A percentile compares a stretch with the other conserved stretches of the same genome.
These are phyloP conservation scores for Aurantiochytrium sp. DNA, from an alignment of 108 stramenopile genomes.

Conservation along the genomic window DNA sequence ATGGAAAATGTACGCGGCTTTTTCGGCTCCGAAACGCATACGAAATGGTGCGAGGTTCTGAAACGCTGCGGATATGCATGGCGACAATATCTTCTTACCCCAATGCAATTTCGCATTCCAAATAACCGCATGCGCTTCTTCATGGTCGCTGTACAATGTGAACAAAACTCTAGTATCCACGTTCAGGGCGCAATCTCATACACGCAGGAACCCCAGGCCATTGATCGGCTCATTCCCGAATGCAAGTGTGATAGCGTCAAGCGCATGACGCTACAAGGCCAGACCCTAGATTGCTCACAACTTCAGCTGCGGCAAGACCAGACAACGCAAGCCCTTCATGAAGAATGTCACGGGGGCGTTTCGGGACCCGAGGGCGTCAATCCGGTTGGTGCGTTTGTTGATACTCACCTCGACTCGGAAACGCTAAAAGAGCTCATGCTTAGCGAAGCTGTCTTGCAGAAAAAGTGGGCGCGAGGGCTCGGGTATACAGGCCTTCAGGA, in stretches of 20 bases:
- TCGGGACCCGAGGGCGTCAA: neutral
- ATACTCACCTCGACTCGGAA: neutral
- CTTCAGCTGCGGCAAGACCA: neutral
- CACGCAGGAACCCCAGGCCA: neutral
- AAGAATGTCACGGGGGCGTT: neutral
- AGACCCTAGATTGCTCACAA: neutral
- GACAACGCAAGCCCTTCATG: neutral
- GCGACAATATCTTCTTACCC: neutral
- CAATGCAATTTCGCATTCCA: conserved; percentile 7
- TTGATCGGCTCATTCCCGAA: neutral
- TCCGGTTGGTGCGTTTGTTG: neutral
- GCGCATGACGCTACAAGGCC: neutral
- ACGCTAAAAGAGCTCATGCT: neutral
- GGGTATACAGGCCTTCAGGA: neutral
- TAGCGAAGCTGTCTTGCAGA: neutral
- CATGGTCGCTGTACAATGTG: neutral
- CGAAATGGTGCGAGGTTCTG: neutral
- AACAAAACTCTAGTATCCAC: neutral
- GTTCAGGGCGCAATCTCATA: too few species aligned
- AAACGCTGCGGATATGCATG: neutral
- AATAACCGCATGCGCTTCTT: neutral
- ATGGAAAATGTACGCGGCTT: neutral
- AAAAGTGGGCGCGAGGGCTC: neutral
- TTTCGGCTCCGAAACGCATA: neutral
- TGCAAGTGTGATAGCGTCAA: neutral